phyloP scores from a whole-genome alignment of 208 protist genomes.

The Leishmania martiniquensis region DNA sequence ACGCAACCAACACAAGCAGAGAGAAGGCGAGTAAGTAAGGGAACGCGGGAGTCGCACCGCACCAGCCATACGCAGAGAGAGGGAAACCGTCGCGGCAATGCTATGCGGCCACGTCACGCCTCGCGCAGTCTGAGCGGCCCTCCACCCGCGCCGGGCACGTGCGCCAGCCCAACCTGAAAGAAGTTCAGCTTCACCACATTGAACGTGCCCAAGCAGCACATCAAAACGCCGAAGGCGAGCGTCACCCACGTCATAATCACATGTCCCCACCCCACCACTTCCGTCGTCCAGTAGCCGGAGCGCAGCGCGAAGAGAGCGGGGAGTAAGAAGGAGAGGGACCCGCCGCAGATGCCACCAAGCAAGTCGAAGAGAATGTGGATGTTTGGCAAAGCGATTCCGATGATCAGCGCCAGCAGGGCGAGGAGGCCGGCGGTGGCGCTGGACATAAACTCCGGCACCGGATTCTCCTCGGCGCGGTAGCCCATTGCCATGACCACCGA shows the following conservation, averaged over 20 bases:
- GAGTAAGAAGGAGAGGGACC: constrained; percentile 75
- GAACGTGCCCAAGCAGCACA: constrained; percentile 62
- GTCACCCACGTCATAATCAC: constrained; percentile 44
- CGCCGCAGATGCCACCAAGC: constrained; percentile 74
- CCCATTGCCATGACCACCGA: constrained; percentile 63
- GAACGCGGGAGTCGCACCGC: not conserved
- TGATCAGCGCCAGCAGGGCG: constrained; percentile 62
- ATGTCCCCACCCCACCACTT: constrained; percentile 43
- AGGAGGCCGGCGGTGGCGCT: constrained; percentile 51
- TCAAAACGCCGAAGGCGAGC: constrained; percentile 43
- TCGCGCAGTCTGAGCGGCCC: not conserved
- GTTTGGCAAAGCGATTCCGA: constrained; percentile 72
- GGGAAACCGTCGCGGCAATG: not conserved
- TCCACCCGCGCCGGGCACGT: not conserved
- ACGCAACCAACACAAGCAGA: not conserved
- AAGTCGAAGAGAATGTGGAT: constrained; percentile 79
- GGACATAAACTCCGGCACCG: constrained; percentile 37
- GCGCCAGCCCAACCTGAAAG: constrained; percentile 5
- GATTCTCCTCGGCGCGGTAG: constrained; percentile 49
- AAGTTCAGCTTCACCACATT: constrained; percentile 58
- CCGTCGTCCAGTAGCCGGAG: constrained; percentile 46
- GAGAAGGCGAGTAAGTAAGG: not conserved
- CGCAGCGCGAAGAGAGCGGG: constrained; percentile 74
- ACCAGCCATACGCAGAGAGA: not conserved
- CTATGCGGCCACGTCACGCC: not conserved